These are phyloP conservation scores for Mycosarcoma mackinlayi DNA, from an alignment of 1,284 basidiomycete species.

Conservation along the genomic window DNA sequence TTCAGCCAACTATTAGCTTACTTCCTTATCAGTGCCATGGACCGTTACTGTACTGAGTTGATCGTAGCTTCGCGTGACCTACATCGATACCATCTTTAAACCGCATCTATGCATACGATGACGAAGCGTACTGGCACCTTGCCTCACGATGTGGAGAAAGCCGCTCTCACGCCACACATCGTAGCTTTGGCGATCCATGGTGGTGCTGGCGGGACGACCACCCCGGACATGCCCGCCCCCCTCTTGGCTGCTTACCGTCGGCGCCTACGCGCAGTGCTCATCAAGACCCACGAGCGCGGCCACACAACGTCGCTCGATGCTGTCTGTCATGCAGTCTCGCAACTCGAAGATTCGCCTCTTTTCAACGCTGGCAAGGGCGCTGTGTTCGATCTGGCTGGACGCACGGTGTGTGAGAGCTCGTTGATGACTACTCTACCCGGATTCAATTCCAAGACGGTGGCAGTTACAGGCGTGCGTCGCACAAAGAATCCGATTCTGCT, in stretches of 20 bases:
- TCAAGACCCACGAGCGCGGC: conserved; percentile 74
- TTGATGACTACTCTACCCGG: conserved; percentile 62
- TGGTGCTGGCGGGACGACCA: conserved; percentile 42
- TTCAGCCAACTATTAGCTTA: conserved; percentile 2
- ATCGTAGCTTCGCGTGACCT: too few relatives aligned
- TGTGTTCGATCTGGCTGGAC: conserved; percentile 41
- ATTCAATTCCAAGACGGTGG: conserved; percentile 69
- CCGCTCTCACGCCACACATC: conserved; percentile 3
- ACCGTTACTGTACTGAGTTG: too few relatives aligned
- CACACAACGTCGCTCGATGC: conserved; percentile 85
- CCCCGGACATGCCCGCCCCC: conserved; percentile 20
- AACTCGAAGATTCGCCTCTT: conserved; percentile 80
- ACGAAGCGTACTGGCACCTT: background rate
- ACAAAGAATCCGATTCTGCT: conserved; percentile 80
- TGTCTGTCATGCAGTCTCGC: conserved; percentile 78
- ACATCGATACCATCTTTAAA: background rate
- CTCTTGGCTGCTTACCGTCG: conserved; percentile 75
- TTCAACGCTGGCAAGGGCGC: conserved; percentile 78
- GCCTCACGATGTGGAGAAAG: conserved; percentile 5
- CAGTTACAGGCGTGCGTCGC: conserved; percentile 76
- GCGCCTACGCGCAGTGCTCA: conserved; percentile 73
- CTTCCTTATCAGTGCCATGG: background rate
- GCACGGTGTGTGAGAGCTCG: conserved; percentile 82
- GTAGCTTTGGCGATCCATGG: conserved; percentile 49
- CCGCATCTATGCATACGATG: background rate